Evolutionary conservation across 768 basidiomycete species (phyloP).

Genomic region (Psilocybe subaeruginosa): DNA sequence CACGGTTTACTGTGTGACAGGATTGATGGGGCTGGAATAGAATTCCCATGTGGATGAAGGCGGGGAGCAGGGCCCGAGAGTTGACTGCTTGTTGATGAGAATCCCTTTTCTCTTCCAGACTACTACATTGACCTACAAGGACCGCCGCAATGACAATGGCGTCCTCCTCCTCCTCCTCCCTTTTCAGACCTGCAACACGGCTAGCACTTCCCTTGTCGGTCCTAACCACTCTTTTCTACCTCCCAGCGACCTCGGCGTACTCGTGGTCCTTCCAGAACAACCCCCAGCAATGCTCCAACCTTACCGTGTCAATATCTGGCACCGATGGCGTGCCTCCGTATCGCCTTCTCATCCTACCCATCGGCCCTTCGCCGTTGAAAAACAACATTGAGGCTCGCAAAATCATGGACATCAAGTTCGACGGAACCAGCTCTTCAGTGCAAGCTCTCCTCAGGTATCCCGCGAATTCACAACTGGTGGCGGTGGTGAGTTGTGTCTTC

Average conservation of each 20-base stretch:
- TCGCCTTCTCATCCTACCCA: constrained; percentile 66
- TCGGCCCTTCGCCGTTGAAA: constrained; percentile 61
- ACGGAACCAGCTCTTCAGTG: constrained; percentile 38
- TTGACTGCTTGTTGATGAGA: neutral
- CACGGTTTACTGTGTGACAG: neutral
- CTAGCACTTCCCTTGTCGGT: constrained; percentile 9
- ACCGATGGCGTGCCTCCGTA: constrained; percentile 66
- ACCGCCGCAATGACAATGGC: constrained; percentile 10
- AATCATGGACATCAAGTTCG: constrained; percentile 60
- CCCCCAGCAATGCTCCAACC: constrained; percentile 69
- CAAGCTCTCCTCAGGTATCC: constrained; percentile 69
- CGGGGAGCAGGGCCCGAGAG: neutral
- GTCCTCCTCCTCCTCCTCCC: constrained; percentile 3
- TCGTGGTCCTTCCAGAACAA: constrained; percentile 46
- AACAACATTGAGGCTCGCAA: constrained; percentile 66
- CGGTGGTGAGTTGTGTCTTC: constrained; percentile 58
- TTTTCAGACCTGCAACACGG: neutral
- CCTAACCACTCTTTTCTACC: constrained; percentile 9
- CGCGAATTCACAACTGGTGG: constrained; percentile 70
- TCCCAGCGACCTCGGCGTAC: constrained; percentile 37
- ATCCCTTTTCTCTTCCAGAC: constrained; percentile 2
- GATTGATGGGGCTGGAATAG: neutral
- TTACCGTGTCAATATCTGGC: constrained; percentile 62
- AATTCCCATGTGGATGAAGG: neutral
- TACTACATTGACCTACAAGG: constrained; percentile 1